Percentiles rank a stretch among this genome's conserved stretches.
Conservation (phyloP, 768 basidiomycete species). For the Rhizopogon rudus region DNA sequence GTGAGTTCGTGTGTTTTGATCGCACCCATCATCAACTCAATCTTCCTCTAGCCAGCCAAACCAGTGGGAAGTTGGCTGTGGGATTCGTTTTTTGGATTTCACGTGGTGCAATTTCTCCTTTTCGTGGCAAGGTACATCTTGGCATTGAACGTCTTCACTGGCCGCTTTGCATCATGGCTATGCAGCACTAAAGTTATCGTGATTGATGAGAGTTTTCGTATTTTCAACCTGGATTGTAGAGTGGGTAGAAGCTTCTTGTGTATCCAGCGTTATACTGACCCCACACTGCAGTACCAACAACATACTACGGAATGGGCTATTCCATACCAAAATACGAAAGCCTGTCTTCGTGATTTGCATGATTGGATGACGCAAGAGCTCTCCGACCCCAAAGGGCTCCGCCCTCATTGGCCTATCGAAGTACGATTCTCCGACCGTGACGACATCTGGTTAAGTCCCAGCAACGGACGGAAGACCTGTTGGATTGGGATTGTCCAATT, state of each 20-base stretch:
- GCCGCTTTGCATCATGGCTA: slow-evolving; percentile 66
- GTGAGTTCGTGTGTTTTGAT: slow-evolving; percentile 39
- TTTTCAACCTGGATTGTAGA: slow-evolving; percentile 93
- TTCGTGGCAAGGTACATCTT: slow-evolving; percentile 68
- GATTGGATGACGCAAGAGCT: slow-evolving; percentile 68
- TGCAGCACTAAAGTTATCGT: slow-evolving; percentile 47
- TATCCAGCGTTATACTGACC: slow-evolving; percentile 8
- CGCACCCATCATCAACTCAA: slow-evolving; percentile 6
- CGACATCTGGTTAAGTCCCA: slow-evolving; percentile 93
- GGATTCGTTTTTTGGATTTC: slow-evolving; percentile 69
- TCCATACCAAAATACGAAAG: slow-evolving; percentile 59
- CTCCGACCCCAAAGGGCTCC: slow-evolving; percentile 63
- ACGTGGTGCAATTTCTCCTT: slow-evolving; percentile 79
- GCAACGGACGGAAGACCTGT: slow-evolving; percentile 69
- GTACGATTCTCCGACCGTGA: slow-evolving; percentile 84
- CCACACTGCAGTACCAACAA: slow-evolving; percentile 64
- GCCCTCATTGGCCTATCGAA: slow-evolving; percentile 91
- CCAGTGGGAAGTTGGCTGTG: slow-evolving; percentile 60
- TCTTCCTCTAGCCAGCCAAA: slow-evolving; percentile 39
- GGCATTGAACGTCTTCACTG: slow-evolving; percentile 58
- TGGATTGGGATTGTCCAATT: slow-evolving; percentile 99
- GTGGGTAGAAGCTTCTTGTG: slow-evolving; percentile 40
- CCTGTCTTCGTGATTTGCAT: slow-evolving; percentile 68
- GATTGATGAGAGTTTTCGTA: slow-evolving; percentile 72
- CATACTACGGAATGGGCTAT: slow-evolving; percentile 96